Base-by-base conservation (phyloP, 1,284 basidiomycete genomes). In the Athelia sp. region DNA sequence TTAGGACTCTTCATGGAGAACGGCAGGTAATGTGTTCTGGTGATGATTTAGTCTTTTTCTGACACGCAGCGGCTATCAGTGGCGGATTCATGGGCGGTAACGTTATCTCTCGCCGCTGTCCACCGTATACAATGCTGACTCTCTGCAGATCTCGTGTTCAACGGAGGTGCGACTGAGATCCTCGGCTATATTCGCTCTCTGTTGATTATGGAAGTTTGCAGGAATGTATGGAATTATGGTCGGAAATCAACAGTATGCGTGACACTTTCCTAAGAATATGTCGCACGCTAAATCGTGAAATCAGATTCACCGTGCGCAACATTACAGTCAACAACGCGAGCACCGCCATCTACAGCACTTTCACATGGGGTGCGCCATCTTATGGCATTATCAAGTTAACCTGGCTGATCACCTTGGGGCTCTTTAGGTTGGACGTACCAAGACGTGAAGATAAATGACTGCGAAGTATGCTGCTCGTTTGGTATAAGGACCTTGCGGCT, bases 11-110 rank as follows among this genome's bases (percentile, higher is more conserved):
- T 73, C 63, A 87, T 87, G 76, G 81, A 83, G 58, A 79, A 76
- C 49, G 79, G 79, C 43, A 76, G 79, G n/a, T 36, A 18, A 38
- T 4, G 18, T 18, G 15, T 40, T 40, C 38, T 19, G 9, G 17
- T 46, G 6, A 18, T 31, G 26, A 10, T n/a, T 9, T 32, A 10
- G 21, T 11, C 8, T 21, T 48, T 2, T 29, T 6, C 26, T 29
- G 13, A 29, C 26, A 29, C 26, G 26, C 26, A 29, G n/a, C 13
- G 26, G 26, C 13, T 29, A 29, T 13, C 4, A 29, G 26, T 56
- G 84, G 84, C 38, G 86, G 86, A 2, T 84, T 75, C 60, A 85
- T 89, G 82, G 78, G 83, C 53, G 74, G 74, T 74, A 56, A 36
- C 35, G 52, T 54, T 18, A 42, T 29, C n/a, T n/a, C 22, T n/a